Base-by-base conservation (phyloP, 2,329 filamentous ascomycete species). In the Fusarium oxysporum region DNA sequence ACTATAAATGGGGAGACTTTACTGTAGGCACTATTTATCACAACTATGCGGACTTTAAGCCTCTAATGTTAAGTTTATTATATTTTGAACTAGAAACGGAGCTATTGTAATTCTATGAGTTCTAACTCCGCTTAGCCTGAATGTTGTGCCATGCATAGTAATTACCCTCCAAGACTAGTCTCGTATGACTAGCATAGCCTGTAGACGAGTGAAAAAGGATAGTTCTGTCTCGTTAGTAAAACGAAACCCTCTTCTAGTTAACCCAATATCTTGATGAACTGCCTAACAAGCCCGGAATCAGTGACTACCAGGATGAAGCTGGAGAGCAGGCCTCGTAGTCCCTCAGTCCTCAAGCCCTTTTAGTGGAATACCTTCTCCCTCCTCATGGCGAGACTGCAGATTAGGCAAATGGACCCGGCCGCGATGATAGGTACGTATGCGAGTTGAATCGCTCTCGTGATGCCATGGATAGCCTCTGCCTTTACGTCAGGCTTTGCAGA, bases 391-490 rank as follows among this genome's bases (percentile, higher is more conserved):
- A 67, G 25, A 6, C 64, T 41, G 44, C 60, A 67, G 1, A 67
- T n/a, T 0, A 67, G 10, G 16, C 64, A 67, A 17, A 67, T 67
- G 8, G 64, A 67, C 1, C 64, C 64, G 6, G 64, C 64, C 6
- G 60, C 64, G 14, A 67, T 67, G 23, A 67, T 64, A 12, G 64
- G 64, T 14, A 67, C 64, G 17, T 67, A 67, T 28, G 64, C 64
- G 19, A 64, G 17, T 47, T 67, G 64, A 0, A 64, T 64, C 1
- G 64, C 64, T 8, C 59, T 64, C 2, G 64, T 67, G 23, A 67
- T 67, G 2, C 53, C 51, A 30, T 67, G 64, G 30, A 64, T 67
- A 33, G 64, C 64, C 13, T 57, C 47, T 16, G 40, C 64, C 10
- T 37, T 67, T 1, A 47, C 33, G 5, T 33, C 28, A 8, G 30